Base-by-base conservation (phyloP, 2,329 filamentous ascomycete species). In the Penicillium sp. region DNA sequence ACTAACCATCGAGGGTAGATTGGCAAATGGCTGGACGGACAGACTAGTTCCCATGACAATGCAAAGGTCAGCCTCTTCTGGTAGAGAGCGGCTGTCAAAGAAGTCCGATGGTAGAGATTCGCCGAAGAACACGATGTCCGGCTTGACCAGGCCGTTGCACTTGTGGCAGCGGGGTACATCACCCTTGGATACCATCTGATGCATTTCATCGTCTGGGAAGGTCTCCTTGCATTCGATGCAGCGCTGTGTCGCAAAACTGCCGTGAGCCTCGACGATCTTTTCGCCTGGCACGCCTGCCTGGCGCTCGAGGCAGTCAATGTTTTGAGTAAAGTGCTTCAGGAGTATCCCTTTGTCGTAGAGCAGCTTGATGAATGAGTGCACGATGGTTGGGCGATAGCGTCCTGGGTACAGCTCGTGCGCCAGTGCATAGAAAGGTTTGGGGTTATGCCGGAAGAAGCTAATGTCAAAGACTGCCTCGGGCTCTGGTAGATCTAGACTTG, bases 401-500 rank as follows among this genome's bases (percentile, higher is more conserved):
- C 92, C 93, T 0, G 94, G 94, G 69, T 96, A 96, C 4, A 99
- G 82, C 75, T 97, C 94, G 66, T 89, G 89, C 14, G 93, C 93
- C 35, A 99, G 83, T 1, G 90, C 85, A 74, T 97, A 99, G 78
- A 99, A 99, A 0, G 94, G 92, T 32, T 86, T 81, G 0, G 94
- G 94, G 62, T 96, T 89, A 42, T 86, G 70, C 59, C 88, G 83
- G 77, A 99, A 99, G 79, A 90, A 99, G 56, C 81, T 80, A 61
- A 99, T 93, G 69, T 96, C 92, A 75, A 99, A 97, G 43, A 97
- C 91, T 34, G 91, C 92, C 76, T 97, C 92, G 22, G 93, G 88
- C 67, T 93, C 88, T 0, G 92, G 92, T 0, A 99, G 82, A 58
- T 96, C 86, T 32, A 97, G 83, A 50, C 89, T 85, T 22, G 89